Evolutionary conservation across 441 rosid species (phyloP).

Genomic region (Erodium chrysanthum): DNA sequence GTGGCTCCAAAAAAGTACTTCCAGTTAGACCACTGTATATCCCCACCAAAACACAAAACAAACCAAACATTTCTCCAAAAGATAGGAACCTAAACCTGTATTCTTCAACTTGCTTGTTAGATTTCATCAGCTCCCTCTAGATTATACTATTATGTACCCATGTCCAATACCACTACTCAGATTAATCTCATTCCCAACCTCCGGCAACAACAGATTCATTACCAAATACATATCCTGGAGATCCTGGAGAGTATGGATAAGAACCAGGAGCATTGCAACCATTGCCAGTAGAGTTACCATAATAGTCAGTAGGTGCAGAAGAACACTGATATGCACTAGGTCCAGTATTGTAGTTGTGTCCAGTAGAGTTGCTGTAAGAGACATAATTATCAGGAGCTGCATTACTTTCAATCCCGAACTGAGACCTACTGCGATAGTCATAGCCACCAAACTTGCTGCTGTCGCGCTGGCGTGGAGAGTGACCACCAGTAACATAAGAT

Average conservation of each 20-base stretch:
- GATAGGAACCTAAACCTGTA: too few relatives aligned
- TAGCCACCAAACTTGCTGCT: conserved; percentile 35
- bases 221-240: not conserved
- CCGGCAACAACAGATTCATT: not conserved
- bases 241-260: not conserved
- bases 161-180: too few relatives aligned
- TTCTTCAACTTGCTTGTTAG: too few relatives aligned
- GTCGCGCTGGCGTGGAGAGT: conserved; percentile 7
- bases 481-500: conserved; percentile 16
- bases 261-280: not conserved
- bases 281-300: not conserved
- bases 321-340: not conserved
- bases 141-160: not conserved
- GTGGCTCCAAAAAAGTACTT: too few relatives aligned
- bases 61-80: too few relatives aligned
- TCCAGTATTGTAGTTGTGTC: not conserved
- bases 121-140: not conserved
- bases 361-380: not conserved
- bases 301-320: not conserved
- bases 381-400: not conserved
- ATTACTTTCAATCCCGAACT: conserved; percentile 3
- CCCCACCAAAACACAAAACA: too few relatives aligned
- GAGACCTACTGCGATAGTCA: conserved; percentile 32
- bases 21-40: too few relatives aligned
- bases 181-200: not conserved